Evolutionary conservation across 305 asterid species (phyloP), one percentile per base, ranked within the genome.

Genomic region (Fraxinus paxiana): DNA sequence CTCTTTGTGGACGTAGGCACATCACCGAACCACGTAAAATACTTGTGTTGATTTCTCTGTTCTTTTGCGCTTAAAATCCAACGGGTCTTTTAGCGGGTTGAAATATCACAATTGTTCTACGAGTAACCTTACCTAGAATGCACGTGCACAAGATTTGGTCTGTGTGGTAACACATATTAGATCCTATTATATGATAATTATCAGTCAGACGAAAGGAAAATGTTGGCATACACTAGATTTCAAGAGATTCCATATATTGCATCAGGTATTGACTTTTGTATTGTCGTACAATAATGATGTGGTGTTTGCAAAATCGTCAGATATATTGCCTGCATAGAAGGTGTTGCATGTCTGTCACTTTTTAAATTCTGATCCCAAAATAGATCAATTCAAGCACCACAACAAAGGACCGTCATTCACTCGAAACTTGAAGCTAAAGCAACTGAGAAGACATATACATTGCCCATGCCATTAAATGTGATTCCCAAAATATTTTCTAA

Each of bases 351-450:
- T 28, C 4, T 28, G 9, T 28, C 73, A 67, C 73, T 67, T n/a
- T 30, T 70, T 70, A 67, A n/a, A 43, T 24, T 65, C 0, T 28
- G 76, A 41, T 35, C 12, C 67, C 67, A 41, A 1, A 24, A 41
- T 78, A 22, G 15, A 59, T n/a, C n/a, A 22, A 78, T 38, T 24
- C 9, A 28, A 59, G 24, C 73, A 69, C 30, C 73, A 69, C 30
- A 6, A 31, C 22, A 70, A 15, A 70, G 43, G 43, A 13, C 38
- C 33, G 43, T n/a, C 75, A 70, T 69, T 18, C 17, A 31, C 77
- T 77, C 51, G 34, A 51, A 73, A 28, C 28, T 48, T 81, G 72
- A 67, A 48, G 73, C 65, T 69, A 31, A 67, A 46, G 72, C 73
- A 59, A 77, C 61, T 76, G 37, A 28, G 24, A 38, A 31, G 70